These are phyloP conservation scores for Aspergillus floridensis DNA, from an alignment of 2,329 filamentous ascomycete species.

Conservation along the genomic window DNA sequence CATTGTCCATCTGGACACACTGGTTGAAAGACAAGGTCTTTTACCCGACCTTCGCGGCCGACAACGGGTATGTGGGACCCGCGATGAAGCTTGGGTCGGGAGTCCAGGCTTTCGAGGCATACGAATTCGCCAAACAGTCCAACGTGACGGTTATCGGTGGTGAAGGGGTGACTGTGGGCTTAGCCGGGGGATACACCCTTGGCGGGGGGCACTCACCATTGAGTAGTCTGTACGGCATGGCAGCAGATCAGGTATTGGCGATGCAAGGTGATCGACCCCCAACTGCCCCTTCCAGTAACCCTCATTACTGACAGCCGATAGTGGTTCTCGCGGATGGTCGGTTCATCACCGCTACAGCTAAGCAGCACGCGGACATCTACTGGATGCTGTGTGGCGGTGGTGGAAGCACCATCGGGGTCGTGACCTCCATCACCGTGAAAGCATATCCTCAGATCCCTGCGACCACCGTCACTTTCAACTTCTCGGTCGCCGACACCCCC, in stretches of 20 bases:
- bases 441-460: constrained; percentile 19
- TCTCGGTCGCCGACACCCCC: constrained; percentile 19
- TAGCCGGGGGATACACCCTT: constrained; percentile 44
- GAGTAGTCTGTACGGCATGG: constrained; percentile 52
- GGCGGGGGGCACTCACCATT: constrained; percentile 46
- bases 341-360: constrained; percentile 21
- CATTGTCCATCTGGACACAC: constrained; percentile 25
- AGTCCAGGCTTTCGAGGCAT: constrained; percentile 49
- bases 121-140: constrained; percentile 44
- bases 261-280: constrained; percentile 34
- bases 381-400: constrained; percentile 56
- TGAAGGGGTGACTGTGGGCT: constrained; percentile 51
- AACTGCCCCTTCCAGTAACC: no score
- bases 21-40: constrained; percentile 21
- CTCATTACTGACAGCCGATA: neutral
- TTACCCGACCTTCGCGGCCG: constrained; percentile 35
- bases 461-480: constrained; percentile 25
- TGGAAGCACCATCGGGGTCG: constrained; percentile 50
- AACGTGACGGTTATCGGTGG: constrained; percentile 54
- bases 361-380: constrained; percentile 44
- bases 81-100: constrained; percentile 56
- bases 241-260: constrained; percentile 55
- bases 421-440: constrained; percentile 36
- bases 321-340: constrained; percentile 19
- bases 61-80: constrained; percentile 46